Percentiles rank a stretch among this genome's conserved stretches.
Conservation (phyloP, 1,284 basidiomycete species). For the Agaricales sp. region DNA sequence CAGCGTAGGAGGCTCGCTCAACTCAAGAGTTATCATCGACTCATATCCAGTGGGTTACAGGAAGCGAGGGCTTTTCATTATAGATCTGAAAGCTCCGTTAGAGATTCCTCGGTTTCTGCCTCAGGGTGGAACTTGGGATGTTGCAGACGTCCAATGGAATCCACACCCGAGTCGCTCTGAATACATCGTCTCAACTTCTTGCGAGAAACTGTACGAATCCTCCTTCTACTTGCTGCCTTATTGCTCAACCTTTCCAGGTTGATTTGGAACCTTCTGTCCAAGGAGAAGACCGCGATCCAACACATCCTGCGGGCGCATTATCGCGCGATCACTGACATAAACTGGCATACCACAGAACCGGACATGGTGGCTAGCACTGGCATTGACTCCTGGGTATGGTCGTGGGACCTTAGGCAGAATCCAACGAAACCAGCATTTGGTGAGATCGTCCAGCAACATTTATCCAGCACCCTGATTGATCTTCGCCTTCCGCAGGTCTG, state of each 20-base stretch:
- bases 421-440: conserved; percentile 55
- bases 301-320: conserved; percentile 80
- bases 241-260: conserved; percentile 33
- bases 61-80: conserved; percentile 89
- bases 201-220: conserved; percentile 73
- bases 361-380: conserved; percentile 71
- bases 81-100: conserved; percentile 84
- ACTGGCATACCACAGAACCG: conserved; percentile 84
- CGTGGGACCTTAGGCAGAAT: conserved; percentile 73
- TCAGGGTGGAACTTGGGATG: conserved; percentile 94
- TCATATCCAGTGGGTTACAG: conserved; percentile 18
- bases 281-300: conserved; percentile 67
- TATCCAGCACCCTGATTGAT: conserved; percentile 1
- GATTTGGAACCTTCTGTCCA: conserved; percentile 84
- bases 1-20: conserved; percentile 42
- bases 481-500: conserved; percentile 31
- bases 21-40: background rate
- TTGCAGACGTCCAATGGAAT: conserved; percentile 96
- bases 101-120: conserved; percentile 88
- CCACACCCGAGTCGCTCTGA: conserved; percentile 79
- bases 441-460: conserved; percentile 15
- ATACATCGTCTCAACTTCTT: conserved; percentile 92
- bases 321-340: conserved; percentile 91
- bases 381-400: conserved; percentile 77
- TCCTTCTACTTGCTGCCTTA: background rate